Evolutionary conservation across 352 stramenopile genomes (phyloP).

Genomic region (Phytopythium mirpurense): DNA sequence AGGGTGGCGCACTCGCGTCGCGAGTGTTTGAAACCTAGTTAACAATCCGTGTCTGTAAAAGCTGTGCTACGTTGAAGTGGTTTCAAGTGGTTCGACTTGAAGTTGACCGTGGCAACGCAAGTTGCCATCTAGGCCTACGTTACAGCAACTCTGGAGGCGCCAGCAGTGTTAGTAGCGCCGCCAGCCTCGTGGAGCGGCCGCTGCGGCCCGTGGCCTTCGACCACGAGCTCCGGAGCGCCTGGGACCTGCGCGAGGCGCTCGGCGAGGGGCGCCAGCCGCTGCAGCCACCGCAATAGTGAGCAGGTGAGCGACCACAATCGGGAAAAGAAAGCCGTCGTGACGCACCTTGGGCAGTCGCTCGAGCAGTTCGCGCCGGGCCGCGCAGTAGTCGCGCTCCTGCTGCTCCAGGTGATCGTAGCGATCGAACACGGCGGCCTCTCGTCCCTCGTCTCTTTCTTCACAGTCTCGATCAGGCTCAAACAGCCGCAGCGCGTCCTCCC

Average conservation of each 20-base stretch:
- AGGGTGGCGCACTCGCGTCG: no score
- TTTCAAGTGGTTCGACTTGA: no score
- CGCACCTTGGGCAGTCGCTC: conserved; percentile 53
- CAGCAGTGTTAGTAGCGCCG: no score
- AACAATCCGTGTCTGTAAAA: no score
- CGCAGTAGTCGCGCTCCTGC: conserved; percentile 55
- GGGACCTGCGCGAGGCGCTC: conserved; percentile 22
- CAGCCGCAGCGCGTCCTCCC: conserved; percentile 26
- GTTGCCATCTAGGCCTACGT: no score
- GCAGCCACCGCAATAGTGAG: neutral
- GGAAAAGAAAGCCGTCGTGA: neutral
- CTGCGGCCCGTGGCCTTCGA: conserved; percentile 43
- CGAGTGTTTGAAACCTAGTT: no score
- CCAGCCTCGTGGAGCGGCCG: conserved; percentile 17
- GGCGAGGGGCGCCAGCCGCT: conserved; percentile 34
- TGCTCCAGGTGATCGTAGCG: conserved; percentile 54
- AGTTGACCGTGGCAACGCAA: no score
- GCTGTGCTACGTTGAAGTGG: no score
- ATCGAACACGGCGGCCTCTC: conserved; percentile 32
- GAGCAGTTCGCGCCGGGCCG: conserved; percentile 36
- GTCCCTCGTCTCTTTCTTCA: neutral
- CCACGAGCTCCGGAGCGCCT: conserved; percentile 38
- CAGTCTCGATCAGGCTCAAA: conserved; percentile 14
- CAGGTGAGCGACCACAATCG: no score
- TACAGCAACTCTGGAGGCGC: neutral